These are phyloP conservation scores for Persicaria tinctoria DNA, from an alignment of 148 eudicot species.

Conservation along the genomic window DNA sequence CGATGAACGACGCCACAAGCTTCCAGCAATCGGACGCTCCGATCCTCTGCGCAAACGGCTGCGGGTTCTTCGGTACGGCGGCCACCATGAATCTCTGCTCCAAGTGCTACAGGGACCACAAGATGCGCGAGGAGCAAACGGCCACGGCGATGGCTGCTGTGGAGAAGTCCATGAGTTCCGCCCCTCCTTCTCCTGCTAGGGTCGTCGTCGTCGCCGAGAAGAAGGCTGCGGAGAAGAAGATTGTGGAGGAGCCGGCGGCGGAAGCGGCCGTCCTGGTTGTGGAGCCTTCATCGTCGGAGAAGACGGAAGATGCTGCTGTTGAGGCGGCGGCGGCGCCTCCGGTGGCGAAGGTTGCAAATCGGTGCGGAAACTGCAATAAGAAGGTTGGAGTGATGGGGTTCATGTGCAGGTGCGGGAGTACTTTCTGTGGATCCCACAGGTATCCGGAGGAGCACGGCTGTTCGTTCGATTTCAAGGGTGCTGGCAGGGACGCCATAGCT, in stretches of 20 bases:
- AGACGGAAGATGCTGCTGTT: background rate
- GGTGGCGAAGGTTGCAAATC: slow-evolving; percentile 16
- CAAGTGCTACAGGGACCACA: slow-evolving; percentile 38
- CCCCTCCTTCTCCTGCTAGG: background rate
- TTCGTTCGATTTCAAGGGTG: slow-evolving; percentile 39
- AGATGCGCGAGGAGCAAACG: slow-evolving; percentile 31
- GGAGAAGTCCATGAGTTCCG: slow-evolving; percentile 20
- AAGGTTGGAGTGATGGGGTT: slow-evolving; percentile 62
- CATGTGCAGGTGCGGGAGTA: slow-evolving; percentile 46
- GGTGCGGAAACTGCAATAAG: slow-evolving; percentile 47
- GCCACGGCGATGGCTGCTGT: slow-evolving; percentile 32
- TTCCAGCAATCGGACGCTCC: slow-evolving; percentile 42
- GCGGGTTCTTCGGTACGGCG: slow-evolving; percentile 61
- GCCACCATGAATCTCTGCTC: slow-evolving; percentile 52
- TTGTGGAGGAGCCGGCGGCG: background rate
- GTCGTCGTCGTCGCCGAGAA: slow-evolving; percentile 7
- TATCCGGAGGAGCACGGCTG: slow-evolving; percentile 53
- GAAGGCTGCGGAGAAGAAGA: background rate
- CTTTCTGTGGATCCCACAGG: slow-evolving; percentile 54
- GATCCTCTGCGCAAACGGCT: slow-evolving; percentile 48
- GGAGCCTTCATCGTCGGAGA: slow-evolving; percentile 9
- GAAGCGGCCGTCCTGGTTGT: background rate
- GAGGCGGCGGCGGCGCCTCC: background rate
- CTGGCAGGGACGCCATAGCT: slow-evolving; percentile 29
- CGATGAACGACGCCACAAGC: slow-evolving; percentile 35